Evolutionary conservation across 1,284 basidiomycete genomes (phyloP).

Genomic region (Pyrrhoderma lamaoense): DNA sequence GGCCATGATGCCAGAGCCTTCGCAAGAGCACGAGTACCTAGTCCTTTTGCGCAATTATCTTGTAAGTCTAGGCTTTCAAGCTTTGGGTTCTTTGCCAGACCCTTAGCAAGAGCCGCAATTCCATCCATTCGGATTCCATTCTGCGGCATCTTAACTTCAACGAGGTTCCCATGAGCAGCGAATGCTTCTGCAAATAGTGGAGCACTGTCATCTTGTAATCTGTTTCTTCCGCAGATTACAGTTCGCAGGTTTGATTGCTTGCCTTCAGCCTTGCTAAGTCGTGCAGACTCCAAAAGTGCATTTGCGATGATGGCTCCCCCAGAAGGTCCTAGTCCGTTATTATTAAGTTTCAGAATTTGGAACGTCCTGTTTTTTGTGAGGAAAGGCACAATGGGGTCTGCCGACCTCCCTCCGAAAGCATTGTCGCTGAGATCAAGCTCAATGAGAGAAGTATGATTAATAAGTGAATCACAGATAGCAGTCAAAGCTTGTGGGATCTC

Average conservation of each 20-base stretch:
- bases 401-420: constrained; percentile 93
- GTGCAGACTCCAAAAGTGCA: constrained; percentile 77
- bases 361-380: constrained; percentile 74
- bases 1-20: constrained; percentile 67
- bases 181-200: constrained; percentile 84
- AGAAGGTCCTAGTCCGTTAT: constrained; percentile 94
- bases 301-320: constrained; percentile 85
- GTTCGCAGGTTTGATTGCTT: constrained; percentile 67
- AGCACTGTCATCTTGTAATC: constrained; percentile 89
- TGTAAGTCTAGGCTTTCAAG: constrained; percentile 86
- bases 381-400: constrained; percentile 91
- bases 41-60: constrained; percentile 88
- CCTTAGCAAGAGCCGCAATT: constrained; percentile 74
- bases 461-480: constrained; percentile 84
- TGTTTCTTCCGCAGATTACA: constrained; percentile 90
- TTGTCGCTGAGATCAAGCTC: constrained; percentile 95
- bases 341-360: constrained; percentile 86
- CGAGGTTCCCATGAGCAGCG: constrained; percentile 72
- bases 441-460: constrained; percentile 70
- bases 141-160: constrained; percentile 90
- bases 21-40: constrained; percentile 72
- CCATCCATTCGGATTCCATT: constrained; percentile 97
- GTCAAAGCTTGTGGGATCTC: constrained; percentile 91
- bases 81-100: constrained; percentile 61
- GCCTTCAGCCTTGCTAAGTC: constrained; percentile 58